These are phyloP conservation scores for Solanum etuberosum DNA, from an alignment of 257 asterid species.

Conservation along the genomic window DNA sequence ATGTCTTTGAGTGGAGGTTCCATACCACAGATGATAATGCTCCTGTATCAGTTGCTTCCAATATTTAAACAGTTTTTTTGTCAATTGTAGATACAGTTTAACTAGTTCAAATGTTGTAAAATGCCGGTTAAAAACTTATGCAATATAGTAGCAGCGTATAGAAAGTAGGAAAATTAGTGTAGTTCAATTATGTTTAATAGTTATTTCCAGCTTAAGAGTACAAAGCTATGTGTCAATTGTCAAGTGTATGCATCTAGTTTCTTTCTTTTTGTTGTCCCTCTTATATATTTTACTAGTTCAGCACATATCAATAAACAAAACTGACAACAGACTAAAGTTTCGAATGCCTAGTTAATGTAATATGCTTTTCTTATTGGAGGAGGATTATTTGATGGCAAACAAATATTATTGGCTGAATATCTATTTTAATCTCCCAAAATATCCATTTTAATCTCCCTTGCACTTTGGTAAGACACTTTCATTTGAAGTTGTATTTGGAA, in stretches of 20 bases:
- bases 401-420: not conserved
- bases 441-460: no score
- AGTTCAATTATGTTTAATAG: not conserved
- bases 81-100: not conserved
- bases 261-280: not conserved
- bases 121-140: not conserved
- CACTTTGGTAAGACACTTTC: not conserved
- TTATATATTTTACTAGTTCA: not conserved
- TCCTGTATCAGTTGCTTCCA: constrained; percentile 7
- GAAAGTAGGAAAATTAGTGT: not conserved
- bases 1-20: constrained; percentile 82
- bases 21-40: constrained; percentile 2
- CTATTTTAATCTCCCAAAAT: not conserved
- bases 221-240: not conserved
- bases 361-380: not conserved
- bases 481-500: not conserved
- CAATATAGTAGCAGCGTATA: not conserved
- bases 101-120: not conserved
- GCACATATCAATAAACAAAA: not conserved
- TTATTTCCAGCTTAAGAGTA: not conserved
- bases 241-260: not conserved
- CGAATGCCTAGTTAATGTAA: not conserved
- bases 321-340: not conserved
- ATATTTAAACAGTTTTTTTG: not conserved
- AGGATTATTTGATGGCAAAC: not conserved